Evolutionary conservation across 225 moss, liverwort and hornwort genomes (phyloP), one percentile per base, ranked within the genome.

Genomic region (Bryum argenteum): DNA sequence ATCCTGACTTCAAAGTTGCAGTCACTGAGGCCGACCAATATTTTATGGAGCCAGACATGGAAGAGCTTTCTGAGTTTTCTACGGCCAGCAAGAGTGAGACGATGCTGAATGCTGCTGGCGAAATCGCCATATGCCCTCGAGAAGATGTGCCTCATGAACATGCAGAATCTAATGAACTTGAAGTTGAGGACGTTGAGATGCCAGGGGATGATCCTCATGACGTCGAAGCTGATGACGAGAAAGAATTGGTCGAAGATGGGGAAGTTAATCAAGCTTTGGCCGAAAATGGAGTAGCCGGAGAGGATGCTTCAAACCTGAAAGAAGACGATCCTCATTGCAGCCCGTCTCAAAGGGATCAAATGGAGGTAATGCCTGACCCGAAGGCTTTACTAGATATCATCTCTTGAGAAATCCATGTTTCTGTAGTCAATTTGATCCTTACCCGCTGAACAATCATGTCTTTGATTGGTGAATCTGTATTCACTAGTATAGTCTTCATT

Each of bases 1-100:
- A 75, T 73, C 76, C 83, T 50, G 78, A 74, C 70, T 87, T 87
- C 56, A 24, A 67, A 67, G 58, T 40, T 20, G 87, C 87, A 58
- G 75, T 87, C 38, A 64, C 9, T 42, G 78, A 76, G 58, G 87
- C 87, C 10, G 69, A 76, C 11, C 37, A 75, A 33, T 78, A 58
- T 12, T 74, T 76, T 67, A 26, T 43, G 63, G 71, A 67, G 63
- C 70, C 81, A 21, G 60, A 60, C 37, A 77, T 71, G 71, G 77
- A 61, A 67, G 63, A 37, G 11, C 65, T 56, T 42, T 58, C 65
- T 66, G 65, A 75, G 42, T 42, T 43, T 72, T 60, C 48, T 55
- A 53, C 69, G 58, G 69, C 51, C 50, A 71, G 61, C 53, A 50
- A 51, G 13, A 78, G 73, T 47, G 75, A 67, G 42, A 17, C 58